A percentile compares a stretch with the other conserved stretches of the same genome.
These are phyloP conservation scores for Zymoseptoria crescenta DNA, from an alignment of 2,329 filamentous ascomycete genomes.

Conservation along the genomic window DNA sequence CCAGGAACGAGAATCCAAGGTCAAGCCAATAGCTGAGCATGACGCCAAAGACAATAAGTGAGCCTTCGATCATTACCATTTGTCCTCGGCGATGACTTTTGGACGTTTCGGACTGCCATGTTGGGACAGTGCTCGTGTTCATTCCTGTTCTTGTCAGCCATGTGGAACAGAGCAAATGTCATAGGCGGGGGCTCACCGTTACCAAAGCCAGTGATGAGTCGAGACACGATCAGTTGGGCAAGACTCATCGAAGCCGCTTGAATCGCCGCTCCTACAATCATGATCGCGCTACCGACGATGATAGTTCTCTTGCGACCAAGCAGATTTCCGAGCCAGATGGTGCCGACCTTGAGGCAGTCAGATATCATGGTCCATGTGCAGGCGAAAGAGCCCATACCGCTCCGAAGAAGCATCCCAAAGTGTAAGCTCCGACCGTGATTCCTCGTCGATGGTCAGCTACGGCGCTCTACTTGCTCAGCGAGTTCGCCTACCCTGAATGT, in stretches of 20 bases:
- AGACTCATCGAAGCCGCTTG: constrained; percentile 46
- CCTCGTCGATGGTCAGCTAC: not conserved
- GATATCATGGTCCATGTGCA: not conserved
- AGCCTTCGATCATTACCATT: constrained; percentile 92
- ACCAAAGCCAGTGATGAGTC: constrained; percentile 45
- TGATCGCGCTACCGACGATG: constrained; percentile 52
- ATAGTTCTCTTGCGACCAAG: constrained; percentile 52
- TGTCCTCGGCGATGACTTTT: constrained; percentile 89
- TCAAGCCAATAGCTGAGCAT: constrained; percentile 47
- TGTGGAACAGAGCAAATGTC: constrained; percentile 34
- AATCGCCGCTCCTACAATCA: constrained; percentile 52
- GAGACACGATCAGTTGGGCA: constrained; percentile 39
- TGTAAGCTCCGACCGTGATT: constrained; percentile 28
- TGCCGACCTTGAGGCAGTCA: constrained; percentile 5
- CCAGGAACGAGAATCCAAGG: constrained; percentile 33
- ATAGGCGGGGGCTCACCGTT: constrained; percentile 37
- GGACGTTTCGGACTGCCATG: constrained; percentile 51
- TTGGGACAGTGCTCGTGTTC: constrained; percentile 34
- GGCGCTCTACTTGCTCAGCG: not conserved
- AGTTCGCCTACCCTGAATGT: constrained; percentile 31
- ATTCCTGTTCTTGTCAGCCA: constrained; percentile 35
- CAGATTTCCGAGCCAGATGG: constrained; percentile 47
- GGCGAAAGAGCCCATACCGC: constrained; percentile 25
- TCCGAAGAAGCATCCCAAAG: constrained; percentile 11
- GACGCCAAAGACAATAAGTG: constrained; percentile 51